A percentile compares a stretch with the other conserved stretches of the same genome.
Evolutionary conservation across 306 rosid genomes (phyloP).

Genomic region (Delonix regia): DNA sequence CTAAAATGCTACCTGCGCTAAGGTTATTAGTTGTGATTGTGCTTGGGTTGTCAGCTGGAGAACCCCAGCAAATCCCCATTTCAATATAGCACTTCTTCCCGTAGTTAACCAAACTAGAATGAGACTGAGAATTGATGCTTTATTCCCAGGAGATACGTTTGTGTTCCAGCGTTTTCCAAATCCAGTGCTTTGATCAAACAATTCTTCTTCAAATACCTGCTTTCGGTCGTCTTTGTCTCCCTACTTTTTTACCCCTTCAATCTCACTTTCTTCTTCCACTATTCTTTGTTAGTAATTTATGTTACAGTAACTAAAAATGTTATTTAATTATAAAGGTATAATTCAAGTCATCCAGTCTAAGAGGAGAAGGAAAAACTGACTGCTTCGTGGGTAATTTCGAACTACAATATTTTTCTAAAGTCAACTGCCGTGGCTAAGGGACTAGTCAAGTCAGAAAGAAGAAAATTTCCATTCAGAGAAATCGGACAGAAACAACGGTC

Average conservation of each 20-base stretch:
- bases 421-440: constrained; percentile 42
- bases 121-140: not conserved
- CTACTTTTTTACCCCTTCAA: not conserved
- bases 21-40: constrained; percentile 55
- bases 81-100: constrained; percentile 15
- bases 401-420: not conserved
- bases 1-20: constrained; percentile 49
- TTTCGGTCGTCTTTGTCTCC: not conserved
- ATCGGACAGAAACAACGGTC: not conserved
- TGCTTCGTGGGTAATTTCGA: constrained; percentile 25
- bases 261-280: not conserved
- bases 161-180: not conserved
- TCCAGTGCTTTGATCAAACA: not conserved
- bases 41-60: constrained; percentile 38
- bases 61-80: constrained; percentile 93
- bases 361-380: not conserved
- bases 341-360: not conserved
- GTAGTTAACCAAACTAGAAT: not conserved
- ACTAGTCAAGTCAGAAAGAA: constrained; percentile 24
- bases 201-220: not conserved
- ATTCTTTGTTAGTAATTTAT: not conserved
- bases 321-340: too few species aligned
- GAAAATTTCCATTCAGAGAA: constrained; percentile 31
- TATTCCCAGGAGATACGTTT: not conserved
- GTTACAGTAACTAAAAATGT: not conserved